Percentiles rank a stretch among this genome's conserved stretches.
Conservation (phyloP, 2,329 filamentous ascomycete genomes). For the Cercospora sojina region DNA sequence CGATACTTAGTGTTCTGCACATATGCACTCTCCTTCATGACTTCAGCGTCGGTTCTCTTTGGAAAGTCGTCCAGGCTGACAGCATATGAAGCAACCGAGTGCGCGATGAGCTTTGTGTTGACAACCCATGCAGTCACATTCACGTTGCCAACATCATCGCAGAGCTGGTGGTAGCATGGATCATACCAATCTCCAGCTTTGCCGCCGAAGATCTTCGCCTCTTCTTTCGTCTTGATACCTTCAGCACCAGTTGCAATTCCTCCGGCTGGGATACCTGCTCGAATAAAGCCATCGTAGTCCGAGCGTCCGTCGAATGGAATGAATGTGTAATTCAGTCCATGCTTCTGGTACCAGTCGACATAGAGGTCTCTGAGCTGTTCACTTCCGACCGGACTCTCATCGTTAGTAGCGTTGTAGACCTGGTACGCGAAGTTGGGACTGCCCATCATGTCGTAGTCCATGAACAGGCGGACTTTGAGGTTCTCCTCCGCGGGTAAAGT, state of each 20-base stretch:
- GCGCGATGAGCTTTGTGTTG: slow-evolving; percentile 63
- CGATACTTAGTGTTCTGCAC: slow-evolving; percentile 24
- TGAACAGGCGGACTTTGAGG: slow-evolving; percentile 63
- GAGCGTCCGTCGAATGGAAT: slow-evolving; percentile 29
- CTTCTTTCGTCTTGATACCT: slow-evolving; percentile 68
- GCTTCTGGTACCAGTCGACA: slow-evolving; percentile 24
- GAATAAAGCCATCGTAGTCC: slow-evolving; percentile 29
- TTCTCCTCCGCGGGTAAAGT: slow-evolving; percentile 46
- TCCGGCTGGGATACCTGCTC: slow-evolving; percentile 27
- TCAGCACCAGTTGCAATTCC: slow-evolving; percentile 49
- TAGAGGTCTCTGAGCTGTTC: slow-evolving; percentile 26
- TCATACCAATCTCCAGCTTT: slow-evolving; percentile 50
- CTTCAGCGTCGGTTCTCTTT: slow-evolving; percentile 18
- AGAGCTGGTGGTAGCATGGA: slow-evolving; percentile 41
- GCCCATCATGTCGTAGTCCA: slow-evolving; percentile 72
- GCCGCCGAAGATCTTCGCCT: slow-evolving; percentile 69
- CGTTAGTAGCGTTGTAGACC: slow-evolving; percentile 52
- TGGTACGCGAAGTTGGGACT: slow-evolving; percentile 58
- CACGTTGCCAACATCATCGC: slow-evolving; percentile 46
- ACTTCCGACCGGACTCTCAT: slow-evolving; percentile 20
- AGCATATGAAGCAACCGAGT: slow-evolving; percentile 70
- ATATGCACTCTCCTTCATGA: slow-evolving; percentile 15
- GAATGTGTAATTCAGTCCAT: slow-evolving; percentile 26
- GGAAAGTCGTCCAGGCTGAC: slow-evolving; percentile 62
- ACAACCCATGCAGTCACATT: slow-evolving; percentile 56